These are phyloP conservation scores for Saxophila tyrrhenica DNA, from an alignment of 495 filamentous ascomycete species.

Conservation along the genomic window DNA sequence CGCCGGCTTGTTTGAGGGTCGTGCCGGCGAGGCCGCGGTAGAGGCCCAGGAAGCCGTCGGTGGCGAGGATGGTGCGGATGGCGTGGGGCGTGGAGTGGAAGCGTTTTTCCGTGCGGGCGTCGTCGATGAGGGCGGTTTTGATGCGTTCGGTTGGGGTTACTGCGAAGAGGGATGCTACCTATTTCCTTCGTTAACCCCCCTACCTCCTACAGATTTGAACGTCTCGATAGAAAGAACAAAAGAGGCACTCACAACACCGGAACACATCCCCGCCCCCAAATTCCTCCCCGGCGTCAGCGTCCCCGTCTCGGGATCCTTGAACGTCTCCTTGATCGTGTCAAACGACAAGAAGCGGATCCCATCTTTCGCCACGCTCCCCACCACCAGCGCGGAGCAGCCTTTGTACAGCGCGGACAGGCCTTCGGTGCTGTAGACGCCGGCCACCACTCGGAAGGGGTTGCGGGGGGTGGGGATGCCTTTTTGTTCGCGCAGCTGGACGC, in stretches of 20 bases:
- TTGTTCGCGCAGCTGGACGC: slow-evolving; percentile 45
- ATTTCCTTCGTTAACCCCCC: too few relatives aligned
- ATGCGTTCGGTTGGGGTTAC: slow-evolving; percentile 58
- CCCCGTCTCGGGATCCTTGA: slow-evolving; percentile 46
- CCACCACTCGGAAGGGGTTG: slow-evolving; percentile 46
- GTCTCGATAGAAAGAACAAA: too few relatives aligned
- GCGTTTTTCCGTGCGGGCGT: slow-evolving; percentile 41
- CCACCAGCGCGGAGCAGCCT: slow-evolving; percentile 49
- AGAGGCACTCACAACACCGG: too few relatives aligned
- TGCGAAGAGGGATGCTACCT: slow-evolving; percentile 45
- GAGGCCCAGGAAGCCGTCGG: slow-evolving; percentile 43
- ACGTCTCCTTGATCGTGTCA: slow-evolving; percentile 50
- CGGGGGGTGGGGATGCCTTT: slow-evolving; percentile 31
- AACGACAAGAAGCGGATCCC: slow-evolving; percentile 55
- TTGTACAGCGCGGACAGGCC: slow-evolving; percentile 50
- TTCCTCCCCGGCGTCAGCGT: slow-evolving; percentile 43
- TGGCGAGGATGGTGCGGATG: slow-evolving; percentile 34
- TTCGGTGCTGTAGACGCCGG: slow-evolving; percentile 39
- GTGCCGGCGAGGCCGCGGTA: slow-evolving; percentile 52
- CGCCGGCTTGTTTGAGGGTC: slow-evolving; percentile 55
- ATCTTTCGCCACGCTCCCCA: slow-evolving; percentile 54
- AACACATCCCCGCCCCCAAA: slow-evolving; percentile 50
- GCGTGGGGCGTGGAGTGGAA: slow-evolving; percentile 49
- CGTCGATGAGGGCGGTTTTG: slow-evolving; percentile 60
- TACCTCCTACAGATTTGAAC: too few relatives aligned